These are phyloP conservation scores for Rhodamnia argentea DNA, from an alignment of 345 rosid species.

Conservation along the genomic window DNA sequence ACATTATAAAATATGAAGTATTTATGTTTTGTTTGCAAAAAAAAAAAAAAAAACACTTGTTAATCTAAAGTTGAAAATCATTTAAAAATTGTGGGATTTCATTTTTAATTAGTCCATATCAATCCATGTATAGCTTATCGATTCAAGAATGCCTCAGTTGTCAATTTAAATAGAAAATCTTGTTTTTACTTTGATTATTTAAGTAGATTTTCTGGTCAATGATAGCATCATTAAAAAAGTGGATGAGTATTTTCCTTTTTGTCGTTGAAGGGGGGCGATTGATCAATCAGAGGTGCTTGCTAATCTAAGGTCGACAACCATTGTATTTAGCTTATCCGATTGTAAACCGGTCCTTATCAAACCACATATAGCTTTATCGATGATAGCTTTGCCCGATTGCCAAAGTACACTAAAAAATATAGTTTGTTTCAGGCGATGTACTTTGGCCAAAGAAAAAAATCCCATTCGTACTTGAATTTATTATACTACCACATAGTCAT, in stretches of 20 bases:
- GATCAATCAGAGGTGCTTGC: background rate
- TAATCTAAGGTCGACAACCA: background rate
- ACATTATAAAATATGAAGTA: too few relatives aligned
- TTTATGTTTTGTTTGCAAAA: too few relatives aligned
- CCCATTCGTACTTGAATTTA: background rate
- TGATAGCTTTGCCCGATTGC: background rate
- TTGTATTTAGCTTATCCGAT: background rate
- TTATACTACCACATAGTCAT: background rate
- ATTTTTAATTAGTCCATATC: background rate
- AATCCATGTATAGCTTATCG: background rate
- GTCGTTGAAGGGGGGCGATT: background rate
- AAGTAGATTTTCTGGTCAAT: too few relatives aligned
- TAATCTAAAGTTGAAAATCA: background rate
- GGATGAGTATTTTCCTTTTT: background rate
- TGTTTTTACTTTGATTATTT: background rate
- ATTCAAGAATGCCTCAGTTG: fast-evolving
- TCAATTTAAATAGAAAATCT: too few relatives aligned
- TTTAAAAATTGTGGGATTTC: background rate
- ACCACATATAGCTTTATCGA: background rate
- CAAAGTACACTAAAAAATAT: background rate
- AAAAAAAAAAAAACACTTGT: background rate
- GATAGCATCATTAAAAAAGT: background rate
- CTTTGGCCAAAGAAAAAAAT: background rate
- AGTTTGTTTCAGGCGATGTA: background rate
- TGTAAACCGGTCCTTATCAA: background rate